Evolutionary conservation across 1,284 basidiomycete species (phyloP).

Genomic region (Apiotrichum veenhuisii): DNA sequence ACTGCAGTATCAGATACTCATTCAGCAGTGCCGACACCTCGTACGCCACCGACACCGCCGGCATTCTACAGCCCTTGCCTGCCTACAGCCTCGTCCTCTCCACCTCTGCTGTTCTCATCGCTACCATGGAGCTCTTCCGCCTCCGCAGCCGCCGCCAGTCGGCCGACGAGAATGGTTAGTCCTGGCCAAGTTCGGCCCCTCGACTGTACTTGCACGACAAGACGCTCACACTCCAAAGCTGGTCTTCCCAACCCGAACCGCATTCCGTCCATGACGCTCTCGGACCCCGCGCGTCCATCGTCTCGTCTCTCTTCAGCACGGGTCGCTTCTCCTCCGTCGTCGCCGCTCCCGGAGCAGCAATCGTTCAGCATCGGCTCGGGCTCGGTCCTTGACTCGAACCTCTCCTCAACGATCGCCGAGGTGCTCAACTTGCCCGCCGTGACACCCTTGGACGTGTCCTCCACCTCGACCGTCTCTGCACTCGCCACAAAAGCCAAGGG

Average conservation of each 20-base stretch:
- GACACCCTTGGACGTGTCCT: not conserved
- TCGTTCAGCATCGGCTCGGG: too few species aligned
- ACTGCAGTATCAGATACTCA: too few species aligned
- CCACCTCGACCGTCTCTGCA: not conserved
- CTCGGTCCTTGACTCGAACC: not conserved
- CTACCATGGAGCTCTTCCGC: conserved; percentile 3
- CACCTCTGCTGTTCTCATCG: too few species aligned
- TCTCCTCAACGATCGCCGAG: not conserved
- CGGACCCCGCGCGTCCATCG: not conserved
- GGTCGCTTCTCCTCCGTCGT: not conserved
- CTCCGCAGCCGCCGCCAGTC: conserved; percentile 1
- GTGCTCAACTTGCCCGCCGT: not conserved
- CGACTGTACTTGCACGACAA: not conserved
- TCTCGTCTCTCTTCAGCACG: not conserved
- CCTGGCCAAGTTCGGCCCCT: too few species aligned
- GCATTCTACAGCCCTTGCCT: too few species aligned
- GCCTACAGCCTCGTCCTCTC: too few species aligned
- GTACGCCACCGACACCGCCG: not conserved
- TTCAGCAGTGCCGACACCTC: not conserved
- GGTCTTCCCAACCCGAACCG: not conserved
- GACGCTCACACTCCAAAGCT: not conserved
- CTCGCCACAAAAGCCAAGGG: not conserved
- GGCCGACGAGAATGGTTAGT: not conserved
- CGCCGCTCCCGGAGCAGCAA: not conserved
- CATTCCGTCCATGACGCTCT: not conserved